phyloP scores from a whole-genome alignment of 129 eudicot species.

The Artemisia tridentata region DNA sequence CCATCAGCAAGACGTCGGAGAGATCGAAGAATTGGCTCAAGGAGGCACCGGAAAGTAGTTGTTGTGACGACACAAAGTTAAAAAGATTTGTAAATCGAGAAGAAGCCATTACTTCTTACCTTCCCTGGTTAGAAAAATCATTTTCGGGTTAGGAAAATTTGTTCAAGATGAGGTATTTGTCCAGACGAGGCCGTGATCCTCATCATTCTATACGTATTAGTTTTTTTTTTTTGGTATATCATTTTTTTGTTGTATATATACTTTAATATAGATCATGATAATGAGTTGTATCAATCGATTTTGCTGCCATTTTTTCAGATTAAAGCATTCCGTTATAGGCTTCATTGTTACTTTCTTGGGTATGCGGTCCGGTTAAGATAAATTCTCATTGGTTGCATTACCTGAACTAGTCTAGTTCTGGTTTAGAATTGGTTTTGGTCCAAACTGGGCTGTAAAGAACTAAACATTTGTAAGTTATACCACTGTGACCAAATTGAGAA shows the following conservation, averaged over 20 bases:
- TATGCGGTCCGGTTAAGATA: no score
- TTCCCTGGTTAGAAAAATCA: conserved; percentile 43
- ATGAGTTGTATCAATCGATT: background rate
- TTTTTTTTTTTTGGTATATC: conserved; percentile 10
- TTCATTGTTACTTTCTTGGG: background rate
- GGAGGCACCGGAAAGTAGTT: conserved; percentile 65
- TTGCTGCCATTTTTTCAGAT: background rate
- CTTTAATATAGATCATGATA: conserved; percentile 5
- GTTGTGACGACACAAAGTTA: conserved; percentile 29
- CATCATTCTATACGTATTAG: conserved; percentile 16
- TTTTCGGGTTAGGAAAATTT: conserved; percentile 43
- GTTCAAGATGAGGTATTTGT: conserved; percentile 28
- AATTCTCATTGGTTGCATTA: no score
- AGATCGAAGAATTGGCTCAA: conserved; percentile 43
- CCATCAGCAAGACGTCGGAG: conserved; percentile 43
- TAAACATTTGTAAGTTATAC: no score
- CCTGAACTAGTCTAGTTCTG: no score
- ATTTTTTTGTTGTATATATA: conserved; percentile 38
- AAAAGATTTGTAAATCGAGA: conserved; percentile 40
- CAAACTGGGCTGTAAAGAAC: no score
- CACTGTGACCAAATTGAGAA: no score
- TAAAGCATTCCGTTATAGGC: background rate
- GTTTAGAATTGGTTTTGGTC: no score
- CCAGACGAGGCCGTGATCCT: conserved; percentile 11
- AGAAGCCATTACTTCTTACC: conserved; percentile 33